Conservation (phyloP, 768 basidiomycete species). For the Termitomyces sp. region DNA sequence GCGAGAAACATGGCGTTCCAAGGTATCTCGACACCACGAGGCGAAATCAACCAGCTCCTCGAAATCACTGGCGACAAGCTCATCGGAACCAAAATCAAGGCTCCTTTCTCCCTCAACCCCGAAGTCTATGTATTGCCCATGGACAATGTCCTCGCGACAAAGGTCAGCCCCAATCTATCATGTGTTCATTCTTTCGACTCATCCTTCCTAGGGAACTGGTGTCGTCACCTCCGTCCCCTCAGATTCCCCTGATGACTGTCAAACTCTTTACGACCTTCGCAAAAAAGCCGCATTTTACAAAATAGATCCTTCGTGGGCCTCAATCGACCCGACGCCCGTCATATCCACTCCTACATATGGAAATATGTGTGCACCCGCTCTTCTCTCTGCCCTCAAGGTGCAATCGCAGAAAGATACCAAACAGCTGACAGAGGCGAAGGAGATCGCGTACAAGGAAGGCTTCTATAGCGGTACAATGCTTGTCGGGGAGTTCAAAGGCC, state of each 20-base stretch:
- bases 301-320: conserved; percentile 84
- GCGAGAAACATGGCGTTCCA: conserved; percentile 99
- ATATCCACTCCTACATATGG: conserved; percentile 90
- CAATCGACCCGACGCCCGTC: conserved; percentile 82
- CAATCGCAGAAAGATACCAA: conserved; percentile 92
- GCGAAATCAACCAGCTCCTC: conserved; percentile 64
- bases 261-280: conserved; percentile 82
- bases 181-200: not conserved
- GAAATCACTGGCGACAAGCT: conserved; percentile 77
- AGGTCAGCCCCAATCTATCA: conserved; percentile 36
- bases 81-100: conserved; percentile 85
- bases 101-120: conserved; percentile 74
- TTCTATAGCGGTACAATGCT: conserved; percentile 94
- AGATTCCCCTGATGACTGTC: conserved; percentile 96
- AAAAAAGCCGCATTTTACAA: conserved; percentile 98
- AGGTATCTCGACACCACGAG: conserved; percentile 68
- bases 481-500: conserved; percentile 86
- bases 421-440: conserved; percentile 94
- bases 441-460: conserved; percentile 96
- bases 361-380: conserved; percentile 76
- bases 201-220: conserved; percentile 70
- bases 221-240: conserved; percentile 98
- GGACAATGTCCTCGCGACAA: conserved; percentile 95
- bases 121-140: conserved; percentile 97
- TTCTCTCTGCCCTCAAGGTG: conserved; percentile 89